phyloP scores from a whole-genome alignment of 176 grass and related monocot species.

The Phoenix roebelenii region DNA sequence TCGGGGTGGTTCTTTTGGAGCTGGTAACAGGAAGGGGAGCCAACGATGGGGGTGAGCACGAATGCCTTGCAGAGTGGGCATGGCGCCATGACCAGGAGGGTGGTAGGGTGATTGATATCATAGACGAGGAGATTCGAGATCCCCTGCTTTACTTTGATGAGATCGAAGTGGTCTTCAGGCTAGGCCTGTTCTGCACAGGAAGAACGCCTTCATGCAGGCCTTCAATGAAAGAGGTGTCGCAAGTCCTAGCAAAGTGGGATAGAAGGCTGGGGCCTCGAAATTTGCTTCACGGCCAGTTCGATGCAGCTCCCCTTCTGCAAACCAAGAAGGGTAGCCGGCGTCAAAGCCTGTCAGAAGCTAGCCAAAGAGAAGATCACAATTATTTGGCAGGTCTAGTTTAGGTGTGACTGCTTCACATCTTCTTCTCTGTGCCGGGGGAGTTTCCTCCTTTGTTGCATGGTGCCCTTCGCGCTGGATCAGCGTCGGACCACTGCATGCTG shows the following conservation, averaged over 20 bases:
- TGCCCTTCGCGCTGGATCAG: no score
- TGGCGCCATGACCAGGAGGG: slow-evolving; percentile 15
- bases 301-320: background rate
- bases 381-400: background rate
- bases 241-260: background rate
- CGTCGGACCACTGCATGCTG: no score
- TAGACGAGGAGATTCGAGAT: slow-evolving; percentile 29
- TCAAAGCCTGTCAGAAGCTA: background rate
- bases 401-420: no score
- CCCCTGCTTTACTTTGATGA: background rate
- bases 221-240: slow-evolving; percentile 4
- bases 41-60: slow-evolving; percentile 15
- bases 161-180: background rate
- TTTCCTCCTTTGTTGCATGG: no score
- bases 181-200: slow-evolving; percentile 29
- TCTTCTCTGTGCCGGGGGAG: no score
- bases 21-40: slow-evolving; percentile 32
- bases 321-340: background rate
- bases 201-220: slow-evolving; percentile 8
- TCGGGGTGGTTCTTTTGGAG: slow-evolving; percentile 72
- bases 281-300: background rate
- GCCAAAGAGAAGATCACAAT: background rate
- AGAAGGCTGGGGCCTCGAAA: no score
- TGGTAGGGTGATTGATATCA: background rate
- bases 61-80: slow-evolving; percentile 40